Conservation (phyloP, 371 early-diverging fungal species). For the Syncephalis plumigaleata region DNA sequence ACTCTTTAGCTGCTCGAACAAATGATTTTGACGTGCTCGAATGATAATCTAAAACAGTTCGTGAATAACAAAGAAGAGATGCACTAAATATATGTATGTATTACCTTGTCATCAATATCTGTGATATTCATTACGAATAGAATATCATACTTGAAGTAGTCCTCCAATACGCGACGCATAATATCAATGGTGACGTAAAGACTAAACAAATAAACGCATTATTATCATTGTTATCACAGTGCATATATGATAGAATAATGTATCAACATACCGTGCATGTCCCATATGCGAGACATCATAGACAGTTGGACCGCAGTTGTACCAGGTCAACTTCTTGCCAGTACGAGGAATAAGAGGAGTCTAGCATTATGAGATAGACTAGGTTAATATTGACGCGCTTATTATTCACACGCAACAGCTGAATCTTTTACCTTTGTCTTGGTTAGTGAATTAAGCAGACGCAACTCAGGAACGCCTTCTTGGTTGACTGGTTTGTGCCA, state of each 20-base stretch:
- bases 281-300: conserved; percentile 98
- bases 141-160: conserved; percentile 95
- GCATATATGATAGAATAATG: neutral
- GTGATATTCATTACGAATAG: conserved; percentile 98
- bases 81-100: neutral
- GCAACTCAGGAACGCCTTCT: conserved; percentile 19
- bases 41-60: conserved; percentile 61
- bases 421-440: conserved; percentile 32
- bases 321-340: conserved; percentile 82
- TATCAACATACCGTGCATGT: conserved; percentile 54
- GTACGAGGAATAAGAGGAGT: conserved; percentile 69
- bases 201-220: too few species aligned
- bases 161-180: conserved; percentile 85
- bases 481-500: conserved; percentile 4
- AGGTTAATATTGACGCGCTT: too few species aligned
- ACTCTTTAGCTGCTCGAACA: conserved; percentile 44
- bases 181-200: conserved; percentile 94
- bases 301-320: conserved; percentile 99
- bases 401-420: too few species aligned
- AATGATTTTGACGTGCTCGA: conserved; percentile 72
- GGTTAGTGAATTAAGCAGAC: conserved; percentile 61
- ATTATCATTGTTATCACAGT: conserved; percentile 1
- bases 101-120: conserved; percentile 98
- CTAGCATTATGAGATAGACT: conserved; percentile 18
- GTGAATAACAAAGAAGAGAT: neutral